Percentiles rank a stretch among this genome's conserved stretches.
phyloP scores from a whole-genome alignment of 495 filamentous ascomycete genomes.

The Lasiosphaeris hirsuta region DNA sequence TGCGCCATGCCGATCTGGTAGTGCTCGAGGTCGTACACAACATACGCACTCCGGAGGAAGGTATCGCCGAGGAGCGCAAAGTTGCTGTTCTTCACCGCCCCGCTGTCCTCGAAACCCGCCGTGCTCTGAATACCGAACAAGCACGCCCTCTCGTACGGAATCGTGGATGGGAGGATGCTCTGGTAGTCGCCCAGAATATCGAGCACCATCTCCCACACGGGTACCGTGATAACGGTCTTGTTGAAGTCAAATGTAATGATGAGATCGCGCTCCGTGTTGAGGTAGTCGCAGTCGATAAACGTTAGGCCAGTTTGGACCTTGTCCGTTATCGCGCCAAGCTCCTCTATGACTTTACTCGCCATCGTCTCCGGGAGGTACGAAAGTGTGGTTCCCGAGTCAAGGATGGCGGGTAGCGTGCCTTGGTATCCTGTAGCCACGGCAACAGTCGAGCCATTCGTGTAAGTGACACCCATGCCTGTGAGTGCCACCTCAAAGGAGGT shows the following conservation, averaged over 20 bases:
- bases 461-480: slow-evolving; percentile 28
- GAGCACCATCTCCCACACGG: slow-evolving; percentile 72
- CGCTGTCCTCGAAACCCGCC: slow-evolving; percentile 19
- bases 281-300: slow-evolving; percentile 46
- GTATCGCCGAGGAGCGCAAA: slow-evolving; percentile 69
- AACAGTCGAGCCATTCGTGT: slow-evolving; percentile 31
- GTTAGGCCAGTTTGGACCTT: slow-evolving; percentile 35
- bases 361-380: slow-evolving; percentile 74
- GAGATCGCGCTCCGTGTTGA: slow-evolving; percentile 55
- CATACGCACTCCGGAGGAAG: slow-evolving; percentile 87
- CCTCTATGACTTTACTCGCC: slow-evolving; percentile 52
- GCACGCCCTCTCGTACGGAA: slow-evolving; percentile 37
- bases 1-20: slow-evolving; percentile 83
- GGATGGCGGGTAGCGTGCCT: slow-evolving; percentile 51
- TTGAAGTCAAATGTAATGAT: slow-evolving; percentile 61
- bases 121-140: slow-evolving; percentile 43
- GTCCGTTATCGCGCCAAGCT: slow-evolving; percentile 52
- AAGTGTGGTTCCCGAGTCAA: slow-evolving; percentile 83
- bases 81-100: slow-evolving; percentile 10
- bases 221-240: slow-evolving; percentile 58
- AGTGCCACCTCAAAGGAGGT: slow-evolving; percentile 42
- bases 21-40: slow-evolving; percentile 85
- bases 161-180: slow-evolving; percentile 16
- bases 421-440: slow-evolving; percentile 34
- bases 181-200: slow-evolving; percentile 33